Evolutionary conservation across 352 stramenopile species (phyloP), one percentile per base, ranked within the genome.

Genomic region (Thalassiosira exigua): DNA sequence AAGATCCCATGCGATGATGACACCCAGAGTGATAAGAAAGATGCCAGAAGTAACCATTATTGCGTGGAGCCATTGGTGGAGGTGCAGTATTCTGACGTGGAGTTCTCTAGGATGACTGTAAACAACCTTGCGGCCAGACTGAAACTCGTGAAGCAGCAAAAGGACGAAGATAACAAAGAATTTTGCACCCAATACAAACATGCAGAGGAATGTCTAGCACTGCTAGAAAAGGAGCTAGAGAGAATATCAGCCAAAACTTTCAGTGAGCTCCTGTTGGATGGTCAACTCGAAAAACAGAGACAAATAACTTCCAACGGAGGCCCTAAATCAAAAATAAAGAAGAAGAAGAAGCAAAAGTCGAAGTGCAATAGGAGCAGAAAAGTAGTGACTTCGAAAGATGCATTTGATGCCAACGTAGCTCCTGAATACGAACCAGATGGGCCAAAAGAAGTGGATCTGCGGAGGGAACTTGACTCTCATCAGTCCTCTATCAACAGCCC

Each of bases 141-240:
- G 44, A 72, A 75, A 26, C 53, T 33, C 4, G 78, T 76, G 42
- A 65, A 78, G 21, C 53, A 42, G 39, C 39, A 66, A 11, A 59
- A 30, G 2, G 36, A 64, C 21, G 27, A 33, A 12, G 41, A 69
- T 12, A 60, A 51, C 12, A 57, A 52, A 32, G 29, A 77, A 22
- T 73, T 71, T 52, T 22, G 50, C 17, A 3, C 52, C n/a, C 61
- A 74, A 30, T 44, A 59, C 7, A 70, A 69, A 52, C 58, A 75
- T 29, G 50, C 72, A 17, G 33, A 26, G 24, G 33, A 81, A 21
- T 88, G 81, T 44, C 26, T 71, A 59, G 52, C 32, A 33, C 36
- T 88, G 11, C 33, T 88, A 32, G 67, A 81, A 32, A 14, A 1
- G 30, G 67, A 75, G 61, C 48, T 85, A 11, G 53, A 66, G 36